Percentiles rank a stretch among this genome's conserved stretches.
These are phyloP conservation scores for Zea luxurians DNA, from an alignment of 176 grass and related monocot species.

Conservation along the genomic window DNA sequence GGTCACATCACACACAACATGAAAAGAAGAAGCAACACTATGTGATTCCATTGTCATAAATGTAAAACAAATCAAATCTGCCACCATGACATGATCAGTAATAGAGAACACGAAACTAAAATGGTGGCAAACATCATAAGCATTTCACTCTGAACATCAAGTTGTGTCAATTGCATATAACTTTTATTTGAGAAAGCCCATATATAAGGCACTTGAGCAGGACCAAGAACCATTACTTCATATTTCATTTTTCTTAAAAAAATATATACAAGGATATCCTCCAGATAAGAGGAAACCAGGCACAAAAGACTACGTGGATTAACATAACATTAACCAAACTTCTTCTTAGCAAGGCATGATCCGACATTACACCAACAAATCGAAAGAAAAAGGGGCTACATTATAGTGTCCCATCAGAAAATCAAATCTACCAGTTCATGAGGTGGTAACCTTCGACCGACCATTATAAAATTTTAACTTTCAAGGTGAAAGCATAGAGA, in stretches of 20 bases:
- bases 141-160: neutral
- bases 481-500: neutral
- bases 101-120: neutral
- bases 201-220: neutral
- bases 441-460: neutral
- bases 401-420: neutral
- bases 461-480: conserved; percentile 2
- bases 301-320: neutral
- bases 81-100: neutral
- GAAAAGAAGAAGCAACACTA: neutral
- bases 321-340: neutral
- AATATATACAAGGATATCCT: neutral
- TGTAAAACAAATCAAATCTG: neutral
- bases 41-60: neutral
- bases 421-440: neutral
- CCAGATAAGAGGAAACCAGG: conserved; percentile 3
- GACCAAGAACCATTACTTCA: neutral
- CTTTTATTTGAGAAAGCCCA: neutral
- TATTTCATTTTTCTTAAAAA: neutral
- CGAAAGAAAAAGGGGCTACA: conserved; percentile 35
- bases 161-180: neutral
- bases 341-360: neutral
- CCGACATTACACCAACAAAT: conserved; percentile 27
- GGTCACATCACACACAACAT: neutral
- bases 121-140: neutral